A percentile compares a stretch with the other conserved stretches of the same genome.
Evolutionary conservation across 208 protist genomes (phyloP).

Genomic region (Angomonas deanei): DNA sequence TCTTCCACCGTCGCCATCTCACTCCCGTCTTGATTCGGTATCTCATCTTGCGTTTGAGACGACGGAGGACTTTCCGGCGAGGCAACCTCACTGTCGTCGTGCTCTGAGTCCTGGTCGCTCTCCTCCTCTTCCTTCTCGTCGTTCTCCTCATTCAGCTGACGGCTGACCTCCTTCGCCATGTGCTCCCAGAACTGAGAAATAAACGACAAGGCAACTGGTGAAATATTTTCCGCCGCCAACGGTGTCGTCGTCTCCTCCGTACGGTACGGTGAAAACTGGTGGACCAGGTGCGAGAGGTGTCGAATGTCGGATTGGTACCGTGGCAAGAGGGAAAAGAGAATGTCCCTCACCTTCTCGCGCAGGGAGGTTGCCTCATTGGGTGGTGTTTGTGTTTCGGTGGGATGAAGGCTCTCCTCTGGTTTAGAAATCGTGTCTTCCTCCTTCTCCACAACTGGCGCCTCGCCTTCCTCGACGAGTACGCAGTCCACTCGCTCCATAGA

Average conservation of each 20-base stretch:
- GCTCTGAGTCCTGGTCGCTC: neutral
- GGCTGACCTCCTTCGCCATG: slow-evolving; percentile 7
- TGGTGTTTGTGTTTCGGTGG: no score
- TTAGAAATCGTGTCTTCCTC: neutral
- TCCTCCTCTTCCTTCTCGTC: neutral
- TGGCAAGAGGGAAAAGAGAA: slow-evolving; percentile 18
- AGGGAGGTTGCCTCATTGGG: no score
- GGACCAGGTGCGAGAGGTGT: slow-evolving; percentile 14
- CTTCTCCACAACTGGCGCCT: neutral
- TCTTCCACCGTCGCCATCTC: neutral
- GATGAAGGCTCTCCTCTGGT: no score
- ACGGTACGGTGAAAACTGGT: neutral
- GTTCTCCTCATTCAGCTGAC: no score
- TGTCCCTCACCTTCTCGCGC: neutral
- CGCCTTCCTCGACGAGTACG: neutral
- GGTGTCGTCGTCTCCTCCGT: neutral
- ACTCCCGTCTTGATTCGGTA: neutral
- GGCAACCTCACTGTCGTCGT: neutral
- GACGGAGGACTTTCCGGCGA: no score
- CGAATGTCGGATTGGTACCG: slow-evolving; percentile 21
- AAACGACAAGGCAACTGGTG: neutral
- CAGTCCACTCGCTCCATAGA: no score
- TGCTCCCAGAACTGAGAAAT: slow-evolving; percentile 13
- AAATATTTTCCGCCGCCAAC: neutral
- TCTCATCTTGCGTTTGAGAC: no score